These are phyloP conservation scores for Bocquillonia castaneifolia DNA, from an alignment of 441 rosid species.

Conservation along the genomic window DNA sequence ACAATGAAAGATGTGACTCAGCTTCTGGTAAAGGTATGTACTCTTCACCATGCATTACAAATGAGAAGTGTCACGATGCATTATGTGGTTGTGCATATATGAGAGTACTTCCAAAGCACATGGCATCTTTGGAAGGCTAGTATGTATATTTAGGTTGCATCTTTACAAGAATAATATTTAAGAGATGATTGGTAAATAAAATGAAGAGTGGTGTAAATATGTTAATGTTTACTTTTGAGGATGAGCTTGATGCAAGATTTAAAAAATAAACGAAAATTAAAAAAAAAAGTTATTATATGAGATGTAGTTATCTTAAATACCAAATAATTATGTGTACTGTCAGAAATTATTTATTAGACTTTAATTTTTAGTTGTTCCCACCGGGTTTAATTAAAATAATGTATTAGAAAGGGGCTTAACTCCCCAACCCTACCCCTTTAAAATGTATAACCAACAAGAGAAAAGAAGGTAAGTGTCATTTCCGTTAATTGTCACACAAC, in stretches of 20 bases:
- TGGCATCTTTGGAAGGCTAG: neutral
- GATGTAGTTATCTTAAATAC: no score
- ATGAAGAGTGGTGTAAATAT: neutral
- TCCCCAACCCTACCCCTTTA: neutral
- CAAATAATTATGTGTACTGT: no score
- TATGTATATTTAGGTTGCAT: neutral
- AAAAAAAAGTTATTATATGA: no score
- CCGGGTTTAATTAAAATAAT: no score
- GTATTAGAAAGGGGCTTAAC: no score
- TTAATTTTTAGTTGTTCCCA: no score
- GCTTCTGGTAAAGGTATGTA: conserved; percentile 73
- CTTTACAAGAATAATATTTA: no score
- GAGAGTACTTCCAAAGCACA: neutral
- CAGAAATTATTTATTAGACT: no score
- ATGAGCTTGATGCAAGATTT: no score
- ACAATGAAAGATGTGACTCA: conserved; percentile 77
- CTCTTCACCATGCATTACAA: conserved; percentile 10
- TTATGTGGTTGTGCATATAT: neutral
- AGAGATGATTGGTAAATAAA: neutral
- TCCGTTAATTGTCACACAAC: neutral
- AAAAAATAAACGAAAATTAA: no score
- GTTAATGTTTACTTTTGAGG: no score
- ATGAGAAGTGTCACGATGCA: neutral
- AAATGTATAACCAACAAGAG: no score
- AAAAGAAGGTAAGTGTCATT: neutral